These are phyloP conservation scores for Mortierella sp. DNA, from an alignment of 371 early-diverging fungal genomes.

Conservation along the genomic window DNA sequence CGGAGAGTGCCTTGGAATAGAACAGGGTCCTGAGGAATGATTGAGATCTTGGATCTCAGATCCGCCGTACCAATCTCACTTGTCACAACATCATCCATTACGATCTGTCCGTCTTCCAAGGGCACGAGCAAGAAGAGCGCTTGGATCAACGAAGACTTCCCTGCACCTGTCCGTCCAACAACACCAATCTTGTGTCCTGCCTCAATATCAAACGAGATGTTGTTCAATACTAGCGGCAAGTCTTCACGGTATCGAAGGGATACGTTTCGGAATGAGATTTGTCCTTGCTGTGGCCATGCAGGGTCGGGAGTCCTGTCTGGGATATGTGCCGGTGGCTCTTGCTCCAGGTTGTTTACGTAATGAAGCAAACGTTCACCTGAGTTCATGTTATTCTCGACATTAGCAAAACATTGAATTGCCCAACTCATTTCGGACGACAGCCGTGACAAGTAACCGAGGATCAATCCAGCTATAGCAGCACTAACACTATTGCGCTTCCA, in stretches of 20 bases:
- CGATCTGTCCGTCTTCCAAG: constrained; percentile 75
- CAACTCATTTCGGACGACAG: constrained; percentile 72
- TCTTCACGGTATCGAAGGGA: constrained; percentile 43
- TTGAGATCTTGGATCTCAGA: constrained; percentile 81
- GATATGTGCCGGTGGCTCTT: constrained; percentile 58
- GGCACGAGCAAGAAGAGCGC: constrained; percentile 92
- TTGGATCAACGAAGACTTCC: constrained; percentile 89
- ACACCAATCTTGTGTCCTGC: constrained; percentile 88
- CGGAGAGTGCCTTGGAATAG: constrained; percentile 77
- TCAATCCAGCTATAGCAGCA: constrained; percentile 38
- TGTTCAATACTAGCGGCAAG: constrained; percentile 38
- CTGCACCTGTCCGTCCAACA: constrained; percentile 95
- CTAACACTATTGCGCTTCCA: constrained; percentile 13
- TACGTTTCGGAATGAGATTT: constrained; percentile 27
- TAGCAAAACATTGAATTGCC: constrained; percentile 64
- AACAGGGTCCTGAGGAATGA: constrained; percentile 97
- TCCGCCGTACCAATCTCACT: constrained; percentile 78
- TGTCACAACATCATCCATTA: constrained; percentile 84
- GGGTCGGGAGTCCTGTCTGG: constrained; percentile 18
- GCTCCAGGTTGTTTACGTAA: constrained; percentile 61
- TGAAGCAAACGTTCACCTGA: constrained; percentile 62
- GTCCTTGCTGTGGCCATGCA: constrained; percentile 35
- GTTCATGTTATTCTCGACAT: constrained; percentile 49
- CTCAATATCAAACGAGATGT: constrained; percentile 70
- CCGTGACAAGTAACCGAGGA: constrained; percentile 41